These are phyloP conservation scores for Agrocybe chaxingu DNA, from an alignment of 768 basidiomycete genomes.

Conservation along the genomic window DNA sequence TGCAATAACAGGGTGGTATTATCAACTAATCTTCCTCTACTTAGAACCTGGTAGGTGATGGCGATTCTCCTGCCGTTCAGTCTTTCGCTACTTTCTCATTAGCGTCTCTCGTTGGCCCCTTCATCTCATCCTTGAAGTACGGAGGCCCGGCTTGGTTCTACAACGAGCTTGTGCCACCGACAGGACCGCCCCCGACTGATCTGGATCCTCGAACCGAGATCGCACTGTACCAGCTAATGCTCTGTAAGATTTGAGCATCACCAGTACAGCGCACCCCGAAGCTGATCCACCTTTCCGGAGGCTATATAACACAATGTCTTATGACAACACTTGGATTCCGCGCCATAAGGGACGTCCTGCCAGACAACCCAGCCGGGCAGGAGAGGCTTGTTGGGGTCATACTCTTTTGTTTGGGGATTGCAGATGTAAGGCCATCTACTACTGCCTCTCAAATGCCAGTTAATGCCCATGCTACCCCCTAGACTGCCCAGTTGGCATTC, in stretches of 20 bases:
- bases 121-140: conserved; percentile 44
- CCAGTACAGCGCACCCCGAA: too few relatives aligned
- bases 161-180: conserved; percentile 48
- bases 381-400: conserved; percentile 66
- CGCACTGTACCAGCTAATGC: conserved; percentile 59
- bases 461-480: background rate
- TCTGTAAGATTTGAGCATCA: conserved; percentile 35
- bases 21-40: conserved; percentile 53
- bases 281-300: conserved; percentile 25
- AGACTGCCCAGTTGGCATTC: conserved; percentile 12
- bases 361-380: conserved; percentile 54
- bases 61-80: background rate
- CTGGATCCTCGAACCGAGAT: conserved; percentile 47
- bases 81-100: background rate
- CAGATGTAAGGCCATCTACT: conserved; percentile 36
- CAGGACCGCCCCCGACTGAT: conserved; percentile 18
- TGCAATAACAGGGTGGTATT: conserved; percentile 50
- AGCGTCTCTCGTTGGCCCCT: conserved; percentile 52
- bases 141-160: conserved; percentile 59
- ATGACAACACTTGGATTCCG: conserved; percentile 67
- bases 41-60: conserved; percentile 47
- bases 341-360: conserved; percentile 58
- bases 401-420: conserved; percentile 60
- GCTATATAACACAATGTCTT: conserved; percentile 61
- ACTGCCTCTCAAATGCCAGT: background rate